Evolutionary conservation across 2,329 filamentous ascomycete species (phyloP).

Genomic region (Aureobasidium sp.): DNA sequence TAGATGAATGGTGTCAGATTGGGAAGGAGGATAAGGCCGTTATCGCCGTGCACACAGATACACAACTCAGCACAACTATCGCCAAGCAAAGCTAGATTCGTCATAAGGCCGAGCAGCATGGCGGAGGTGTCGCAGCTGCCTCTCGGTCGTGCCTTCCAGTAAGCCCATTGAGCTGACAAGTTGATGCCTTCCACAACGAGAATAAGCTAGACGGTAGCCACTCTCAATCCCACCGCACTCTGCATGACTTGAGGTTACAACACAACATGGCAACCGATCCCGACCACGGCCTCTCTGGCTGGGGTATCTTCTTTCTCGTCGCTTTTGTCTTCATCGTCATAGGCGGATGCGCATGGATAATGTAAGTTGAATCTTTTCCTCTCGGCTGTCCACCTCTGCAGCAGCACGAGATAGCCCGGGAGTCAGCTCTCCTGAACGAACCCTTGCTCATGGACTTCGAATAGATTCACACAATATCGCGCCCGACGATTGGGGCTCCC

Average conservation of each 20-base stretch:
- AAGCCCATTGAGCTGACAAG: conserved; percentile 2
- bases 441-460: background rate
- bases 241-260: background rate
- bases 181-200: conserved; percentile 1
- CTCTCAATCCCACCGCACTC: background rate
- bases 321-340: conserved; percentile 68
- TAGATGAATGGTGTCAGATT: conserved; percentile 11
- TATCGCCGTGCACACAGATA: conserved; percentile 6
- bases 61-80: background rate
- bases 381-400: background rate
- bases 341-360: conserved; percentile 70
- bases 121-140: background rate
- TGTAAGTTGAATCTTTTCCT: conserved; percentile 35
- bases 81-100: background rate
- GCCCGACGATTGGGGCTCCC: conserved; percentile 80
- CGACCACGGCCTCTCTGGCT: conserved; percentile 29
- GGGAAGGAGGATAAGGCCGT: background rate
- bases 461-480: conserved; percentile 72
- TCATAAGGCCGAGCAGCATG: conserved; percentile 7
- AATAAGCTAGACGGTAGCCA: conserved; percentile 10
- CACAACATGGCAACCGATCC: conserved; percentile 21
- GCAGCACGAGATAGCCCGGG: background rate
- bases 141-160: background rate
- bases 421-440: too few species aligned
- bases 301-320: conserved; percentile 78